phyloP scores from a whole-genome alignment of 306 rosid species.

The Pyrus bretschneideri region DNA sequence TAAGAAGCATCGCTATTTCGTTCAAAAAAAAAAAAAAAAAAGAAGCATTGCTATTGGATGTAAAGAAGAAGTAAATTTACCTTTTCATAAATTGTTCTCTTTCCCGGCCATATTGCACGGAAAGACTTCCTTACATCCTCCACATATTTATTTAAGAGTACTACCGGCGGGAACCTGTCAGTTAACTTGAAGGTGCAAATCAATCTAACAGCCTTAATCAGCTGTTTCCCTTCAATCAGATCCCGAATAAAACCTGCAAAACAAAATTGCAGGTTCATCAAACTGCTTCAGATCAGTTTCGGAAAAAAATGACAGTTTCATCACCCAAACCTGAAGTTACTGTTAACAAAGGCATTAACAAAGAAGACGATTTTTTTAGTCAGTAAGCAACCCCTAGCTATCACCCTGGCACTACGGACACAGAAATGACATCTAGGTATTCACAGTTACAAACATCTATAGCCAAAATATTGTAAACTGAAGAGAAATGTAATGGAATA shows the following conservation, averaged over 20 bases:
- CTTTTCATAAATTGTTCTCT: slow-evolving; percentile 21
- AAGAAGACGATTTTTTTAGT: neutral
- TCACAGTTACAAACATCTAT: neutral
- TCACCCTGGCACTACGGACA: neutral
- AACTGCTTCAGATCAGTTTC: neutral
- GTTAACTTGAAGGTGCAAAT: slow-evolving; percentile 40
- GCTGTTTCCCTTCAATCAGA: slow-evolving; percentile 29
- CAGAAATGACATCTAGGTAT: neutral
- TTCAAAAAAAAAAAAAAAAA: no score
- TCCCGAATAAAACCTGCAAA: slow-evolving; percentile 37
- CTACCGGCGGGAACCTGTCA: slow-evolving; percentile 32
- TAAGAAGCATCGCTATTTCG: no score
- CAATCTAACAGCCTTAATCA: slow-evolving; percentile 44
- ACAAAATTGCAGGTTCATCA: slow-evolving; percentile 1
- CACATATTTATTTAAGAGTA: slow-evolving; percentile 21
- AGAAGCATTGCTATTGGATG: no score
- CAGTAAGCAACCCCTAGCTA: neutral
- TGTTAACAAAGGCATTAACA: neutral
- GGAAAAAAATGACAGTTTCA: neutral
- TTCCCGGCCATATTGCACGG: neutral
- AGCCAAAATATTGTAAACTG: slow-evolving; percentile 24
- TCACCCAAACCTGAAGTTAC: neutral
- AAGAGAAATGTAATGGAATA: neutral
- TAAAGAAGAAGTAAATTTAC: slow-evolving; percentile 6
- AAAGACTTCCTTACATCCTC: neutral